Base-by-base conservation (phyloP, 2,329 filamentous ascomycete species). In the Fusarium mundagurra region DNA sequence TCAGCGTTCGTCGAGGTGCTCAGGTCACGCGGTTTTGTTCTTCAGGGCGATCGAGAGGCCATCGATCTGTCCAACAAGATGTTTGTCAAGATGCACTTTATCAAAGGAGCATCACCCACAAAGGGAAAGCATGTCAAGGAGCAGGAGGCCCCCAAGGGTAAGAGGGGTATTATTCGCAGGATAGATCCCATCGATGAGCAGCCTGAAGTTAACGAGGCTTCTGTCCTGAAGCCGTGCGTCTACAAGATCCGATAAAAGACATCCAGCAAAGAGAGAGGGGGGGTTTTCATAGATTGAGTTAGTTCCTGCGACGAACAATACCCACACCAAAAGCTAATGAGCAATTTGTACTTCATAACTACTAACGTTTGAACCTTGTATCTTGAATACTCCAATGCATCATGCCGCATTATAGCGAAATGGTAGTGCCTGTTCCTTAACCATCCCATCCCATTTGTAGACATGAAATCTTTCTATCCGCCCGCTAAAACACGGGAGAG, bases 31-130 rank as follows among this genome's bases (percentile, higher is more conserved):
- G 96, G 96, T 0, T 98, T 99, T 79, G 87, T 95, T n/a, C 87
- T 98, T 36, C 92, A 93, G 77, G 90, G 90, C 14, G 89, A 88
- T 76, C 88, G 85, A 72, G 83, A 82, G 53, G 90, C 92, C 1
- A 88, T 97, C 16, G 95, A 99, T 84, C 85, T 97, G 79, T 90
- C 89, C 64, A 99, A 99, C 85, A 97, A 93, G 85, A 99, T 99
- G 96, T 99, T 99, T 85, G 96, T 98, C 76, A 94, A 93, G 85
- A 96, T 99, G 94, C 91, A 93, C 77, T 99, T 99, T 83, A 87
- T 95, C 78, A 99, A 98, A 85, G 91, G 89, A n/a, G 91, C 90
- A 27, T 85, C 90, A 50, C 93, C 95, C 1, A 88, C 88, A 5
- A 92, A 91, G 81, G 95, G 95, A 31, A 97, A 97, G 85, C 90